These are phyloP conservation scores for Gossypium ekmanianum DNA, from an alignment of 345 rosid species.

Conservation along the genomic window DNA sequence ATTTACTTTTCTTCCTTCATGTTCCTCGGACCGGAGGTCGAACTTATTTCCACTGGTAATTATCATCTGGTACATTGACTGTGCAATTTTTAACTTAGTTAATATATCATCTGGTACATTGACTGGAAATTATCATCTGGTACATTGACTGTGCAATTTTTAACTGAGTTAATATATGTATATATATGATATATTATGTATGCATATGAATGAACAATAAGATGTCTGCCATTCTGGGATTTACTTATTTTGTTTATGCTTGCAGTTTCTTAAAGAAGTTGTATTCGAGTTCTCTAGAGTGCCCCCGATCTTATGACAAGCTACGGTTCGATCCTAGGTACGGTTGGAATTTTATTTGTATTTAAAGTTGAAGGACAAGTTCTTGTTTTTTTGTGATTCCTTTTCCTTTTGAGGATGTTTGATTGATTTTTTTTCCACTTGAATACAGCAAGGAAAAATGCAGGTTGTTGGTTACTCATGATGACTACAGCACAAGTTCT, in stretches of 20 bases:
- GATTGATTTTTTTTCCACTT: constrained; percentile 12
- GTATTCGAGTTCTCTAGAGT: constrained; percentile 61
- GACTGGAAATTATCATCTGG: constrained; percentile 47
- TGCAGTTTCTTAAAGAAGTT: constrained; percentile 86
- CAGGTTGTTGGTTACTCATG: constrained; percentile 83
- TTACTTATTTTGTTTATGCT: constrained; percentile 6
- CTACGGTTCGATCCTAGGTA: constrained; percentile 92
- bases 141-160: not conserved
- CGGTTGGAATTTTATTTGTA: not conserved
- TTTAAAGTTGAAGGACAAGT: not conserved
- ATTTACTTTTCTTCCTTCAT: constrained; percentile 86
- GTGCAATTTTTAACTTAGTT: not conserved
- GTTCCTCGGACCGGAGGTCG: constrained; percentile 98
- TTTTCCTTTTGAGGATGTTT: constrained; percentile 1
- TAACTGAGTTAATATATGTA: not conserved
- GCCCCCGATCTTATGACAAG: constrained; percentile 94
- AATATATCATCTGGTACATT: not conserved
- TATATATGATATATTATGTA: no score
- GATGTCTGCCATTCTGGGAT: not conserved
- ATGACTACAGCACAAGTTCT: constrained; percentile 92
- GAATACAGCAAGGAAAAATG: constrained; percentile 68
- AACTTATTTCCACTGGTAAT: constrained; percentile 84
- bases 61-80: no score
- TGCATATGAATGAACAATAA: not conserved
- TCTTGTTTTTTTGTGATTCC: not conserved